phyloP scores from a whole-genome alignment of 139 green algal genomes.

The Marvania coccoides region DNA sequence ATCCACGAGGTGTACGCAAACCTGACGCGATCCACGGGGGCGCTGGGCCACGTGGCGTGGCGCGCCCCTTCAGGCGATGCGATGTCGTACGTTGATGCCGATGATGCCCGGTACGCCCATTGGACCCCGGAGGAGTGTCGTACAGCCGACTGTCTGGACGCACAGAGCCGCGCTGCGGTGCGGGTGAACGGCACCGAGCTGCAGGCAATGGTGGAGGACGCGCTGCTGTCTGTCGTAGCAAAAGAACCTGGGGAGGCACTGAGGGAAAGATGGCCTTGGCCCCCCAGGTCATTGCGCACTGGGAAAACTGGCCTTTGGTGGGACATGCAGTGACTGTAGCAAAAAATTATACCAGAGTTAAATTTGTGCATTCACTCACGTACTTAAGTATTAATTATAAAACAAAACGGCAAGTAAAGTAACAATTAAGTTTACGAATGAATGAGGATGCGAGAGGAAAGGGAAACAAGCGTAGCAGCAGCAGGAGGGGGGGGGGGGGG shows the following conservation, averaged over 20 bases:
- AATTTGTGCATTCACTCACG: too few species aligned
- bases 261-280: slow-evolving; percentile 24
- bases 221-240: slow-evolving; percentile 38
- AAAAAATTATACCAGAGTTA: not conserved
- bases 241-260: slow-evolving; percentile 13
- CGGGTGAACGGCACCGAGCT: slow-evolving; percentile 52
- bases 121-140: not conserved
- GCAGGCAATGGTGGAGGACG: slow-evolving; percentile 29
- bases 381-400: too few species aligned
- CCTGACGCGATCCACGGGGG: slow-evolving; percentile 46
- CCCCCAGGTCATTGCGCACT: not conserved
- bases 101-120: slow-evolving; percentile 16
- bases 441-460: too few species aligned
- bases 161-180: slow-evolving; percentile 52
- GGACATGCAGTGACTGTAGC: slow-evolving; percentile 13
- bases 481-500: too few species aligned
- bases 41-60: slow-evolving; percentile 78
- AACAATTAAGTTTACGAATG: too few species aligned
- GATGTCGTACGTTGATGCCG: slow-evolving; percentile 19
- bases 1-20: slow-evolving; percentile 65
- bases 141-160: slow-evolving; percentile 62
- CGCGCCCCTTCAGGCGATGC: slow-evolving; percentile 24
- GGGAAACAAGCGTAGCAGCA: too few species aligned
- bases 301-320: slow-evolving; percentile 30
- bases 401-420: too few species aligned